A percentile compares a stretch with the other conserved stretches of the same genome.
Conservation (phyloP, 257 asterid species). For the Nemophila menziesii region DNA sequence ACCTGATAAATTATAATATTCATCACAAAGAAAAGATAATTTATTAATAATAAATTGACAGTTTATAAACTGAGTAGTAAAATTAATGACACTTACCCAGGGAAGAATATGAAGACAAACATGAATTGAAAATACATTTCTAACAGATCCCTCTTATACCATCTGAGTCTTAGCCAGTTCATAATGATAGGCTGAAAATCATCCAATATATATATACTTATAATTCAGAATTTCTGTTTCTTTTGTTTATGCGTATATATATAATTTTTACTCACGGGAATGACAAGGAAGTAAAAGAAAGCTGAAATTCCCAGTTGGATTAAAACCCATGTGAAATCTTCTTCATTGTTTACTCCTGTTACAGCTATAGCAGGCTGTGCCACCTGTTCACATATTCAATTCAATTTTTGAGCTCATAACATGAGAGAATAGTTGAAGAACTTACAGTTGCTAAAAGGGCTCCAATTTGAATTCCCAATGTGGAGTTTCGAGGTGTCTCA, state of each 20-base stretch:
- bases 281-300: constrained; percentile 58
- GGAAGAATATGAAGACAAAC: constrained; percentile 74
- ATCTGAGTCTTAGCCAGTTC: constrained; percentile 80
- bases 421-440: background rate
- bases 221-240: no score
- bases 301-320: constrained; percentile 59
- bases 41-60: no score
- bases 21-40: background rate
- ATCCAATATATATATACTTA: background rate
- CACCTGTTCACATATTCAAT: constrained; percentile 18
- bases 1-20: constrained; percentile 17
- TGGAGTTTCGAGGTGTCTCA: constrained; percentile 18
- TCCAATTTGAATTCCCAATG: constrained; percentile 49
- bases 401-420: background rate
- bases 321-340: constrained; percentile 44
- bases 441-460: constrained; percentile 49
- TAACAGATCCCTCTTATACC: constrained; percentile 65
- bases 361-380: constrained; percentile 61
- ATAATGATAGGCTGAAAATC: constrained; percentile 57
- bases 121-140: constrained; percentile 86
- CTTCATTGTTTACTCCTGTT: constrained; percentile 56
- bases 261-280: constrained; percentile 43
- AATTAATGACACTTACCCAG: constrained; percentile 41
- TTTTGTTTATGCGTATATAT: background rate
- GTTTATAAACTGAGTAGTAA: background rate